Percentiles rank a stretch among this genome's conserved stretches.
phyloP scores from a whole-genome alignment of 2,329 filamentous ascomycete genomes.

The Lachnellula cervina region DNA sequence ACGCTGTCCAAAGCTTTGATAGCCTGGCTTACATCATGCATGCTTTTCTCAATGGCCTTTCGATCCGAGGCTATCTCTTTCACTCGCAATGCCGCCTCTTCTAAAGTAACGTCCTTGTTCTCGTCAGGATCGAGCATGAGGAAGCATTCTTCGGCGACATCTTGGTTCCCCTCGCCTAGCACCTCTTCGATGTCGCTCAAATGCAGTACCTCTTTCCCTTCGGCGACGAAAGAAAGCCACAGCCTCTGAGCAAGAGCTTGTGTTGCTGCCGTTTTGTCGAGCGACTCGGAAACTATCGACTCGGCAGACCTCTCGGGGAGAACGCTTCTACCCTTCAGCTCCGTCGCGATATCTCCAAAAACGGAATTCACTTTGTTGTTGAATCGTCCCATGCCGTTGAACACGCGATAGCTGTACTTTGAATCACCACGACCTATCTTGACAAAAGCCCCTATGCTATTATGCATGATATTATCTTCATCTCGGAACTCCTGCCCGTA shows the following conservation, averaged over 20 bases:
- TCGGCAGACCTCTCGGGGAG: constrained; percentile 1
- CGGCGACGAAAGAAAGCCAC: constrained; percentile 7
- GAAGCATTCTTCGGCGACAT: constrained; percentile 5
- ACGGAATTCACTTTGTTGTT: constrained; percentile 7
- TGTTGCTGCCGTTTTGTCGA: constrained; percentile 3
- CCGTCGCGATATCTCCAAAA: constrained; percentile 7
- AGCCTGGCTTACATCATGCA: constrained; percentile 11
- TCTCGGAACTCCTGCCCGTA: constrained; percentile 85
- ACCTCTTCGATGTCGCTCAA: constrained; percentile 4
- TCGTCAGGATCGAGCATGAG: constrained; percentile 8
- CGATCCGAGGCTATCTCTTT: constrained; percentile 1
- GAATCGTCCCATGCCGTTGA: constrained; percentile 1
- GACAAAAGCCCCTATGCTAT: not conserved
- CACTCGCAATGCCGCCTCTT: constrained; percentile 7
- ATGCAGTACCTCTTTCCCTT: constrained; percentile 6
- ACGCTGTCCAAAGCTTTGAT: constrained; percentile 9
- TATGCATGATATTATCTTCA: constrained; percentile 82
- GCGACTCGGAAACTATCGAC: constrained; percentile 1
- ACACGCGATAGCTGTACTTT: not conserved
- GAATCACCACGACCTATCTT: not conserved
- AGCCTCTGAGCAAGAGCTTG: constrained; percentile 5
- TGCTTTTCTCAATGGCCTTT: constrained; percentile 8
- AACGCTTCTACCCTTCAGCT: constrained; percentile 5
- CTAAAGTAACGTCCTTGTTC: constrained; percentile 8
- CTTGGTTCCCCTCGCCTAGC: not conserved